Evolutionary conservation across 2,329 filamentous ascomycete species (phyloP).

Genomic region (Sphaerulina populicola): DNA sequence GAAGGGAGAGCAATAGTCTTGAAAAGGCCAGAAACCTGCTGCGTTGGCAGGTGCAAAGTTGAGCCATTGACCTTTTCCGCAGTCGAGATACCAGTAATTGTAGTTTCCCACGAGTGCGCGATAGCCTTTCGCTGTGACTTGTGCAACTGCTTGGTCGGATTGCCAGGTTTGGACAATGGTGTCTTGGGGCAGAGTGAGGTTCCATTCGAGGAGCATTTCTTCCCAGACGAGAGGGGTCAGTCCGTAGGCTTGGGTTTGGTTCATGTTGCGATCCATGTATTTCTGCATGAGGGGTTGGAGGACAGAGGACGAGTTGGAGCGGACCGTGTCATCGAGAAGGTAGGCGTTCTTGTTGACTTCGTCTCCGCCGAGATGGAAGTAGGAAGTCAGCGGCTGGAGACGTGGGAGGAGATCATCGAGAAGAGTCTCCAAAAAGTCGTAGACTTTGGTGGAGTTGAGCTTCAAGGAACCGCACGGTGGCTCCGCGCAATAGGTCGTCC

Average conservation of each 20-base stretch:
- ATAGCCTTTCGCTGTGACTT: slow-evolving; percentile 55
- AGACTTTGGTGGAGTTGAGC: slow-evolving; percentile 63
- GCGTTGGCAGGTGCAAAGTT: slow-evolving; percentile 54
- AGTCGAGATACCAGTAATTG: slow-evolving; percentile 69
- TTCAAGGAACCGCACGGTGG: slow-evolving; percentile 59
- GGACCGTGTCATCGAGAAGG: slow-evolving; percentile 62
- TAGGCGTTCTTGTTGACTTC: slow-evolving; percentile 75
- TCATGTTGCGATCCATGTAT: slow-evolving; percentile 64
- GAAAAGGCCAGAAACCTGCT: slow-evolving; percentile 56
- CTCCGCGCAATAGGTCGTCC: slow-evolving; percentile 47
- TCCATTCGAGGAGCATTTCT: slow-evolving; percentile 73
- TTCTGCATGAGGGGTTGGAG: slow-evolving; percentile 68
- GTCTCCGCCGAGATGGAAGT: slow-evolving; percentile 84
- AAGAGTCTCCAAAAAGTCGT: slow-evolving; percentile 61
- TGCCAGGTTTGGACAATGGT: slow-evolving; percentile 75
- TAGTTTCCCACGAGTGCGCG: slow-evolving; percentile 68
- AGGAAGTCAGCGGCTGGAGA: slow-evolving; percentile 56
- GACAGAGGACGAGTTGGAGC: slow-evolving; percentile 55
- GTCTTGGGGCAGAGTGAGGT: slow-evolving; percentile 61
- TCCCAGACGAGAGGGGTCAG: slow-evolving; percentile 78
- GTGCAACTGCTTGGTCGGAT: slow-evolving; percentile 52
- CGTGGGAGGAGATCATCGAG: slow-evolving; percentile 71
- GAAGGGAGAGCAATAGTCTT: slow-evolving; percentile 70
- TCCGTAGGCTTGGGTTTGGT: slow-evolving; percentile 51
- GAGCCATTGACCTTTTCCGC: slow-evolving; percentile 70